Evolutionary conservation across 495 filamentous ascomycete genomes (phyloP).

Genomic region (Wilcoxina mikolae): DNA sequence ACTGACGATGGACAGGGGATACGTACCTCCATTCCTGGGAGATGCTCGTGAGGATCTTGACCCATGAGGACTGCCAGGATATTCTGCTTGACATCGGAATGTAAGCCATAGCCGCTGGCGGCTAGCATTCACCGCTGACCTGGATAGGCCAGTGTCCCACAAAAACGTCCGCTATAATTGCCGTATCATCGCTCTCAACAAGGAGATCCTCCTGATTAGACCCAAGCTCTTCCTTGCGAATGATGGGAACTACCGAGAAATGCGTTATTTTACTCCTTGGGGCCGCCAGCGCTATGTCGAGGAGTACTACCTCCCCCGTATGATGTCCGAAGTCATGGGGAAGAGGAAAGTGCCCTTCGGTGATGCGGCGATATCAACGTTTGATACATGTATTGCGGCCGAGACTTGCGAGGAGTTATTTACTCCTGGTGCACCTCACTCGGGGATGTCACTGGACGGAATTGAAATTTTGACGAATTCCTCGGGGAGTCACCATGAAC

Average conservation of each 20-base stretch:
- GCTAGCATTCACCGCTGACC: constrained; percentile 3
- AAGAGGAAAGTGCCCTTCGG: constrained; percentile 53
- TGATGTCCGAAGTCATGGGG: constrained; percentile 47
- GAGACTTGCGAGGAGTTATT: constrained; percentile 77
- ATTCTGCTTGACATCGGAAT: constrained; percentile 71
- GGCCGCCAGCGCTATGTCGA: constrained; percentile 45
- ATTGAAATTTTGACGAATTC: constrained; percentile 70
- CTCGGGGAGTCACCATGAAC: constrained; percentile 53
- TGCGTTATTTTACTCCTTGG: constrained; percentile 60
- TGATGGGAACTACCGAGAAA: constrained; percentile 60
- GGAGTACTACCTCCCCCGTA: constrained; percentile 55
- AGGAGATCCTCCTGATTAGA: constrained; percentile 57
- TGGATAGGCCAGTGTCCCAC: constrained; percentile 39
- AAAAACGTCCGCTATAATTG: constrained; percentile 60
- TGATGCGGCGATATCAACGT: constrained; percentile 58
- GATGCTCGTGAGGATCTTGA: constrained; percentile 49
- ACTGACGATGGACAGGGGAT: constrained; percentile 17
- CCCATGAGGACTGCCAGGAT: constrained; percentile 49
- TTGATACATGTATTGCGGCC: constrained; percentile 53
- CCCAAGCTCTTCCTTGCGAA: constrained; percentile 77
- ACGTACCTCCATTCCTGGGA: constrained; percentile 60
- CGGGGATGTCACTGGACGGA: constrained; percentile 42
- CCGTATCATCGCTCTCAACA: constrained; percentile 51
- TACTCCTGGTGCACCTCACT: constrained; percentile 44
- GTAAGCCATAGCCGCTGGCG: constrained; percentile 29